phyloP scores from a whole-genome alignment of 2,329 filamentous ascomycete genomes.

The Trichoderma koningii region DNA sequence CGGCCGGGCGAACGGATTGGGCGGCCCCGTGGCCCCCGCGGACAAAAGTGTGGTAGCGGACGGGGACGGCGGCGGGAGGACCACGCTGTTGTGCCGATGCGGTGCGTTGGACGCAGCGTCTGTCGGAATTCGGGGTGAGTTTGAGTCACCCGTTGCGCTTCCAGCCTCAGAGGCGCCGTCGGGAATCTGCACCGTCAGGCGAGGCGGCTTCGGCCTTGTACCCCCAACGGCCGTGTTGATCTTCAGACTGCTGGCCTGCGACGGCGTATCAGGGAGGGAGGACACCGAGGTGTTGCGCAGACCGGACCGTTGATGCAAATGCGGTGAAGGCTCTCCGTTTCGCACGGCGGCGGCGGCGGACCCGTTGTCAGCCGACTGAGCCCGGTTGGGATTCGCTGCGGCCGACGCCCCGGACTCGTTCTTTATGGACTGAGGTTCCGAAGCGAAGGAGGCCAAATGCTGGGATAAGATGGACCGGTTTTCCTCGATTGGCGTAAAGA shows the following conservation, averaged over 20 bases:
- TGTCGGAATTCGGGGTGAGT: conserved; percentile 62
- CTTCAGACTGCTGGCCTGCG: conserved; percentile 75
- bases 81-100: conserved; percentile 62
- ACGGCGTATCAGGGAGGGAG: conserved; percentile 68
- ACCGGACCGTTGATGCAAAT: conserved; percentile 53
- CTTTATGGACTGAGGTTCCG: conserved; percentile 50
- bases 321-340: conserved; percentile 57
- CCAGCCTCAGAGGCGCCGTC: conserved; percentile 81
- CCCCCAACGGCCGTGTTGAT: conserved; percentile 56
- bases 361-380: conserved; percentile 66
- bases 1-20: conserved; percentile 92
- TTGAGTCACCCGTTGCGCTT: conserved; percentile 71
- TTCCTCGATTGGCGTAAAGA: conserved; percentile 97
- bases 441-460: conserved; percentile 70
- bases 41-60: conserved; percentile 83
- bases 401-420: conserved; percentile 40
- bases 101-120: conserved; percentile 59
- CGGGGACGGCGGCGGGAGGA: conserved; percentile 89
- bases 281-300: conserved; percentile 56
- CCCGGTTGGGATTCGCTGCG: conserved; percentile 51
- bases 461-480: conserved; percentile 84
- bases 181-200: conserved; percentile 91
- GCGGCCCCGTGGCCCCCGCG: conserved; percentile 87
- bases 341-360: conserved; percentile 57
- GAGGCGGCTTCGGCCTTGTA: conserved; percentile 73